phyloP scores from a whole-genome alignment of 2,329 filamentous ascomycete species.

The Orbilia blumenaviensis region DNA sequence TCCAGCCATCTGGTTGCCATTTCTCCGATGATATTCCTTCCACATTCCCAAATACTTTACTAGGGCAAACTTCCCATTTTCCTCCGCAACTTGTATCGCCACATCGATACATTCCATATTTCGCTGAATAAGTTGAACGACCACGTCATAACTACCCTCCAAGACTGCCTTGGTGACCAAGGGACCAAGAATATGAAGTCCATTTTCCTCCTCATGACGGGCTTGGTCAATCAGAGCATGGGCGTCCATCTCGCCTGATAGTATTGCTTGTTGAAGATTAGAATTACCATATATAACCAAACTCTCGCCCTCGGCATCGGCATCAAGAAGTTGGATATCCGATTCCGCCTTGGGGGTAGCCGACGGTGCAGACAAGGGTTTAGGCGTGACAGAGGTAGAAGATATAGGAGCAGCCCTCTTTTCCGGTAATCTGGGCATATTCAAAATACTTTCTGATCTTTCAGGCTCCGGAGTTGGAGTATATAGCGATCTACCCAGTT shows the following conservation, averaged over 20 bases:
- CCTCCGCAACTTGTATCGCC: slow-evolving; percentile 30
- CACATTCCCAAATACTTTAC: slow-evolving; percentile 37
- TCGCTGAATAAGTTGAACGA: slow-evolving; percentile 34
- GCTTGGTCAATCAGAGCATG: slow-evolving; percentile 32
- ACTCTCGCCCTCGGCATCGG: slow-evolving; percentile 7
- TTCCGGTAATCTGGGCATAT: slow-evolving; percentile 40
- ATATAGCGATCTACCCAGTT: slow-evolving; percentile 47
- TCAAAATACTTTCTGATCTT: slow-evolving; percentile 41
- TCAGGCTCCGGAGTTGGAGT: slow-evolving; percentile 19
- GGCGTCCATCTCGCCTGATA: slow-evolving; percentile 28
- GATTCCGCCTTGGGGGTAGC: background rate
- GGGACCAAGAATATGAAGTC: slow-evolving; percentile 18
- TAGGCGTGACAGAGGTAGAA: background rate
- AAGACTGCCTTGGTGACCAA: slow-evolving; percentile 26
- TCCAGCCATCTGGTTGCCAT: background rate
- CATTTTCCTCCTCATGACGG: slow-evolving; percentile 26
- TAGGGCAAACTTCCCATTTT: slow-evolving; percentile 39
- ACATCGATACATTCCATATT: slow-evolving; percentile 49
- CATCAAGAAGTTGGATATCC: slow-evolving; percentile 35
- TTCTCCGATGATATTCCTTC: slow-evolving; percentile 29
- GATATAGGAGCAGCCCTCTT: slow-evolving; percentile 19
- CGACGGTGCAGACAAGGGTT: background rate
- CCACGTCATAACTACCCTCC: slow-evolving; percentile 38
- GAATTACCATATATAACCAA: slow-evolving; percentile 42
- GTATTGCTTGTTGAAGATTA: slow-evolving; percentile 30